Conservation (phyloP, 208 protist genomes). For the Acanthamoeba healyi region DNA sequence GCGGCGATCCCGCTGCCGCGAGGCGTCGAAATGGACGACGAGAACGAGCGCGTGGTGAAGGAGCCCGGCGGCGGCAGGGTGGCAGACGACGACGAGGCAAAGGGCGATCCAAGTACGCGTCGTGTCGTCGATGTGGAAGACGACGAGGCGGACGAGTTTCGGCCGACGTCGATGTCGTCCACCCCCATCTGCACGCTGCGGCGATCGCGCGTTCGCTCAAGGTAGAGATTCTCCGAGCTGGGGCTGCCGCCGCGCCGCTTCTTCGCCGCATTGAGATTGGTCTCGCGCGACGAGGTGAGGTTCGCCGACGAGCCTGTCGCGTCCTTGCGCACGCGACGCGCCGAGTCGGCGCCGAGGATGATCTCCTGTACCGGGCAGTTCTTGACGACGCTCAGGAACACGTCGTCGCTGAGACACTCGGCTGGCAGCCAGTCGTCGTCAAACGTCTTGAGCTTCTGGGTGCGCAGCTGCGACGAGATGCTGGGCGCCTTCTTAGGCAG, state of each 20-base stretch:
- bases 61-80: background rate
- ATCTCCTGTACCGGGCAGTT: constrained; percentile 39
- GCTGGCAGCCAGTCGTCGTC: constrained; percentile 57
- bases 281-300: background rate
- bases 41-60: background rate
- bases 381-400: constrained; percentile 56
- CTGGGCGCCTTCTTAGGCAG: constrained; percentile 30
- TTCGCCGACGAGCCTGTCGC: background rate
- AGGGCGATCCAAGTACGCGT: background rate
- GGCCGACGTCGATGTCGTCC: background rate
- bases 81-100: constrained; percentile 9
- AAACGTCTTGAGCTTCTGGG: constrained; percentile 58
- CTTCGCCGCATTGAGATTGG: background rate
- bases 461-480: constrained; percentile 38
- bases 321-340: background rate
- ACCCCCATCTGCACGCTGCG: background rate
- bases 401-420: constrained; percentile 34
- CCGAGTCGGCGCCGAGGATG: constrained; percentile 24
- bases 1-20: background rate
- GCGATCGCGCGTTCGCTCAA: background rate
- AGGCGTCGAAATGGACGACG: background rate
- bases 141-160: background rate
- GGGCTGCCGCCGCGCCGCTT: background rate
- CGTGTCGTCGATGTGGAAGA: background rate
- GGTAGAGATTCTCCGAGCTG: background rate